A percentile compares a stretch with the other conserved stretches of the same genome.
Evolutionary conservation across 176 grass and related monocot genomes (phyloP).

Genomic region (Alloteropsis semialata): DNA sequence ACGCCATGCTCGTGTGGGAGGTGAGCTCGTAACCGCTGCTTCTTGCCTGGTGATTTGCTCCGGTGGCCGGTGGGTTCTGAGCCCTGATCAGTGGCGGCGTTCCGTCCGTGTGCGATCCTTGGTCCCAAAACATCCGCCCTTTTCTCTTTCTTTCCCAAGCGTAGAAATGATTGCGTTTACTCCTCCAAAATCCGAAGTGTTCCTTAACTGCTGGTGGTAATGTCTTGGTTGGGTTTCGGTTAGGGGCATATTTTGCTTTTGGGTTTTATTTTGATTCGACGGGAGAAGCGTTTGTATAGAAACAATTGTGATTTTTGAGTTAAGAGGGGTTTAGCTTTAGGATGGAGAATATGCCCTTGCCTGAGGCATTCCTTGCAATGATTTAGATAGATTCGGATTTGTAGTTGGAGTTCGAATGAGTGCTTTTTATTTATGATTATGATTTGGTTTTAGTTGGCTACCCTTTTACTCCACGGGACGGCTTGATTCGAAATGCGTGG

Average conservation of each 20-base stretch:
- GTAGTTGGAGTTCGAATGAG: not conserved
- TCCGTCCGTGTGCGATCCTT: constrained; percentile 18
- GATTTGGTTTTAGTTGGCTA: not conserved
- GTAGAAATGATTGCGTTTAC: constrained; percentile 19
- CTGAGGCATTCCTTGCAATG: not conserved
- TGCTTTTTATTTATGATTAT: constrained; percentile 9
- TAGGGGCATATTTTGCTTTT: constrained; percentile 25
- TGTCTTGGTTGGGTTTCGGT: constrained; percentile 27
- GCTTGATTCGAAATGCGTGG: constrained; percentile 21
- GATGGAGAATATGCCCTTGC: not conserved
- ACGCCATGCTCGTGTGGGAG: constrained; percentile 97
- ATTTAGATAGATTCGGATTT: constrained; percentile 17
- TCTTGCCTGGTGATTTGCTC: constrained; percentile 20
- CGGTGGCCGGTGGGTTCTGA: constrained; percentile 26
- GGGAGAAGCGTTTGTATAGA: not conserved
- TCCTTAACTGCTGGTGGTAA: constrained; percentile 11
- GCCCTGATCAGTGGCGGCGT: not conserved
- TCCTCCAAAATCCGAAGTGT: constrained; percentile 6
- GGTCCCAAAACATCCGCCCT: constrained; percentile 17
- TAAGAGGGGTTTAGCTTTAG: not conserved
- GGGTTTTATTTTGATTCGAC: not conserved
- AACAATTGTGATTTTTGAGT: not conserved
- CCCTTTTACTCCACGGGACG: not conserved
- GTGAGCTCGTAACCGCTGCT: constrained; percentile 36
- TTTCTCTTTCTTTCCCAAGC: constrained; percentile 8